phyloP scores from a whole-genome alignment of 345 rosid species.

The Angophora floribunda region DNA sequence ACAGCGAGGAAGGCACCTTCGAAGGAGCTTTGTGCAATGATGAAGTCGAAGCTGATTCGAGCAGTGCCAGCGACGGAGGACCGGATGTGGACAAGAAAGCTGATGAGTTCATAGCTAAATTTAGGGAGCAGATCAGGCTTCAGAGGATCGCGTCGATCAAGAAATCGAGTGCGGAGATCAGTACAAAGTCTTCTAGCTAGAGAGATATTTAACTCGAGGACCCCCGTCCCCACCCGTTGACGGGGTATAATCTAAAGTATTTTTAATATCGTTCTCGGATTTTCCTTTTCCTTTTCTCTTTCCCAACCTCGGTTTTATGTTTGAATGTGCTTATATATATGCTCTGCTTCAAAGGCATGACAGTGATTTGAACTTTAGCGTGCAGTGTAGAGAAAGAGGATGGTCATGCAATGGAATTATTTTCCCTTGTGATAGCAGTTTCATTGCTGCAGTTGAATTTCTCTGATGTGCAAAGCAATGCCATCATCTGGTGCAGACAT shows the following conservation, averaged over 20 bases:
- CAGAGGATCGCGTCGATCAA: slow-evolving; percentile 90
- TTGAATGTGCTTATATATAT: not conserved
- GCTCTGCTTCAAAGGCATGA: not conserved
- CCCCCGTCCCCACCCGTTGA: not conserved
- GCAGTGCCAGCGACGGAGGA: slow-evolving; percentile 26
- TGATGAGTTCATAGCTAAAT: slow-evolving; percentile 93
- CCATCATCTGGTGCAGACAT: not conserved
- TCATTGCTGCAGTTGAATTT: not conserved
- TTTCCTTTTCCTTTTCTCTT: not conserved
- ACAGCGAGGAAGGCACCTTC: slow-evolving; percentile 5
- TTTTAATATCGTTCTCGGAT: not conserved
- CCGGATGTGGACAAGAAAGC: slow-evolving; percentile 97
- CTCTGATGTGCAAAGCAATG: not conserved
- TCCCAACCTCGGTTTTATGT: not conserved
- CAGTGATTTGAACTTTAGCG: not conserved
- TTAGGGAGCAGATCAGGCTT: slow-evolving; percentile 97
- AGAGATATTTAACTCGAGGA: not conserved
- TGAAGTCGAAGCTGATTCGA: slow-evolving; percentile 12
- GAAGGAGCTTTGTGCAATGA: not conserved
- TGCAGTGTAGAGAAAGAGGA: not conserved
- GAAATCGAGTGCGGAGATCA: slow-evolving; percentile 38
- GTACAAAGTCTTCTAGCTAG: slow-evolving; percentile 8
- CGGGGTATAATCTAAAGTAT: not conserved
- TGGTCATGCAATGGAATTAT: not conserved
- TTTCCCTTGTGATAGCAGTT: not conserved